These are phyloP conservation scores for Ustilago hordei DNA, from an alignment of 1,284 basidiomycete genomes.

Conservation along the genomic window DNA sequence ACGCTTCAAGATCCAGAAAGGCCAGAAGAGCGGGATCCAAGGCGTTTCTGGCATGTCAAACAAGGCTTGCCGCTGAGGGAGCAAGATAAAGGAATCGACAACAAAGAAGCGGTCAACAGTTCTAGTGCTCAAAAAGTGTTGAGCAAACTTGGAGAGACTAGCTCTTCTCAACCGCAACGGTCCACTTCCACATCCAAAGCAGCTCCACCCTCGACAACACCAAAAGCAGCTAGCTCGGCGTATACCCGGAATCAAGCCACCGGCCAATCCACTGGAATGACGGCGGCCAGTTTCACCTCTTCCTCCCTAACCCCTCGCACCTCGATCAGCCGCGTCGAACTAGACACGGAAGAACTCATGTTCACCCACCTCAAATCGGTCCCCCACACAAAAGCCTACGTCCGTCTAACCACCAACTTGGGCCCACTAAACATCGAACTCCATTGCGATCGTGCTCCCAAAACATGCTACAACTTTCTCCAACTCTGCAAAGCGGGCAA, in stretches of 20 bases:
- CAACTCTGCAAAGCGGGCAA: conserved; percentile 78
- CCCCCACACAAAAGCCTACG: conserved; percentile 52
- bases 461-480: conserved; percentile 95
- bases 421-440: conserved; percentile 92
- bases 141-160: conserved; percentile 29
- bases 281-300: conserved; percentile 92
- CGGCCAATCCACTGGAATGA: conserved; percentile 87
- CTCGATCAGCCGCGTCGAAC: conserved; percentile 81
- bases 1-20: conserved; percentile 75
- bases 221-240: conserved; percentile 13
- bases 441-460: conserved; percentile 89
- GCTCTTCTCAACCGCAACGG: neutral
- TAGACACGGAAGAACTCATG: conserved; percentile 91
- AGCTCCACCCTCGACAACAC: neutral
- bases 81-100: conserved; percentile 58
- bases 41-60: conserved; percentile 64
- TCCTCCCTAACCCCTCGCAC: conserved; percentile 87
- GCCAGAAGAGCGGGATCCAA: conserved; percentile 35
- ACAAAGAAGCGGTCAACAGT: conserved; percentile 64
- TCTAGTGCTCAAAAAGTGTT: conserved; percentile 59
- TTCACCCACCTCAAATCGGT: conserved; percentile 74
- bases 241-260: conserved; percentile 73
- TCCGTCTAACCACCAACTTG: conserved; percentile 85
- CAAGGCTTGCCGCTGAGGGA: conserved; percentile 58
- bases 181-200: neutral